Conservation (phyloP, 371 early-diverging fungal species). For the Sanchytrium tribonematis region DNA sequence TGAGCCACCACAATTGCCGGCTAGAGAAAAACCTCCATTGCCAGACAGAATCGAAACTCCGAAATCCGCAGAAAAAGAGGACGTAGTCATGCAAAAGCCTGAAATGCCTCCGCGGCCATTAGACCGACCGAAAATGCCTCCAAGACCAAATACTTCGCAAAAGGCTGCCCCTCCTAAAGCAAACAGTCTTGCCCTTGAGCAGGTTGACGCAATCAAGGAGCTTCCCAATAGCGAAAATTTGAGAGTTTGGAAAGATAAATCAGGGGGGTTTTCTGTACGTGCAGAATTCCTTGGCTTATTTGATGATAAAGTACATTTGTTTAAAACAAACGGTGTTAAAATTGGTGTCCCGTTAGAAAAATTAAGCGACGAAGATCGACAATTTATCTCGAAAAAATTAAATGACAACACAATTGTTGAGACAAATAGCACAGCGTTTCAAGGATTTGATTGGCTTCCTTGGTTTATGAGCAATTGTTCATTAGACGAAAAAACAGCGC, state of each 20-base stretch:
- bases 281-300: constrained; percentile 45
- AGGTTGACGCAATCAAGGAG: no score
- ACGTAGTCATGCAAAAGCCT: no score
- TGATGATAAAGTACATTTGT: constrained; percentile 55
- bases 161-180: no score
- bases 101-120: no score
- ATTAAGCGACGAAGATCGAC: constrained; percentile 41
- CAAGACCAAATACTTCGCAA: no score
- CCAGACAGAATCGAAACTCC: no score
- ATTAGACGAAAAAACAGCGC: constrained; percentile 10
- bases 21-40: no score
- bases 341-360: constrained; percentile 71
- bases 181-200: no score
- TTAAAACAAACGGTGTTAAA: constrained; percentile 72
- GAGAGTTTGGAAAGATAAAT: constrained; percentile 72
- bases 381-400: constrained; percentile 5
- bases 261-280: constrained; percentile 63
- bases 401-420: not conserved
- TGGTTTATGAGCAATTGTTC: not conserved
- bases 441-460: not conserved
- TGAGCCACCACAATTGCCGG: no score
- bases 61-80: no score
- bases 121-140: no score
- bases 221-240: constrained; percentile 17
- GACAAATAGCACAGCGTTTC: not conserved